phyloP scores from a whole-genome alignment of 345 rosid genomes.

The Euclidium syriacum region DNA sequence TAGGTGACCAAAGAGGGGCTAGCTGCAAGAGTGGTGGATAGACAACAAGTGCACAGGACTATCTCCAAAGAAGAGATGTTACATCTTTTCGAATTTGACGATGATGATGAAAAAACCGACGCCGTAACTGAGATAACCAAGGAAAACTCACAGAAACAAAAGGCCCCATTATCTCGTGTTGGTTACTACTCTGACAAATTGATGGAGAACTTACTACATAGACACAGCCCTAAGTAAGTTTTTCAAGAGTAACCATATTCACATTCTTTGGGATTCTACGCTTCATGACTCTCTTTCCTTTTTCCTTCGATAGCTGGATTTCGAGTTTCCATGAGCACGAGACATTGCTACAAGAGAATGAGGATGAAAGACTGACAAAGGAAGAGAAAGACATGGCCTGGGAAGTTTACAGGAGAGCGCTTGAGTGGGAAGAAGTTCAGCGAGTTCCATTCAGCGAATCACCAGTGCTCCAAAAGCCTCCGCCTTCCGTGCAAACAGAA shows the following conservation, averaged over 20 bases:
- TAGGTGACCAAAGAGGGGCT: conserved; percentile 99
- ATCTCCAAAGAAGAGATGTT: conserved; percentile 98
- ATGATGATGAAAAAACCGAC: conserved; percentile 79
- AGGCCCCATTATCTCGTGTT: conserved; percentile 43
- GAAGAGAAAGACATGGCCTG: conserved; percentile 99
- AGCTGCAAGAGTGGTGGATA: conserved; percentile 99
- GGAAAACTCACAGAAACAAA: conserved; percentile 49
- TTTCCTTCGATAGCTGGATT: conserved; percentile 61
- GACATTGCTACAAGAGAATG: conserved; percentile 97
- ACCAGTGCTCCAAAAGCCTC: conserved; percentile 38
- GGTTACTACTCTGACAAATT: conserved; percentile 81
- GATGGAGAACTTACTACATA: conserved; percentile 76
- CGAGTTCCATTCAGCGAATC: conserved; percentile 59
- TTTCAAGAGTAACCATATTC: neutral
- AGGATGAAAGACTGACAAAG: conserved; percentile 92
- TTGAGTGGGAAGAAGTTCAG: conserved; percentile 94
- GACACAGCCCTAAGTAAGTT: conserved; percentile 70
- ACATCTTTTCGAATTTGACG: conserved; percentile 96
- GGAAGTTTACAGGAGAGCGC: conserved; percentile 74
- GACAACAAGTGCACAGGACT: conserved; percentile 95
- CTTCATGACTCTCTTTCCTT: neutral
- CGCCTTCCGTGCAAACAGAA: conserved; percentile 30
- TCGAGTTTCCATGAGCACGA: conserved; percentile 93
- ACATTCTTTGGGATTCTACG: neutral
- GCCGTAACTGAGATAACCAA: conserved; percentile 39